A percentile compares a stretch with the other conserved stretches of the same genome.
phyloP scores from a whole-genome alignment of 192 early-diverging fungal species.

The Backusella mclennaniae region DNA sequence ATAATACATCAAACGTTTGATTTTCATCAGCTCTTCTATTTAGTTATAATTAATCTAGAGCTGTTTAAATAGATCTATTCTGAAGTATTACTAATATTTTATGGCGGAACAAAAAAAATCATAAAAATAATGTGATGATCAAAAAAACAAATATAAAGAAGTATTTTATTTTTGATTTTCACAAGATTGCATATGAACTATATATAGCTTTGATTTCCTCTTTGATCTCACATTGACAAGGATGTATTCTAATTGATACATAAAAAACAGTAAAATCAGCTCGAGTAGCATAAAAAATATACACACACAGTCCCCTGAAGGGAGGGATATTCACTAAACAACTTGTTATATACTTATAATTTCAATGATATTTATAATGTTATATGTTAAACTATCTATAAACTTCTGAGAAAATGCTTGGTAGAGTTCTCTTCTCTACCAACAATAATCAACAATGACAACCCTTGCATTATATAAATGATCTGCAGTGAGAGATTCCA shows the following conservation, averaged over 20 bases:
- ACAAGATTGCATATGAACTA: background rate
- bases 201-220: background rate
- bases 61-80: background rate
- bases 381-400: background rate
- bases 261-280: background rate
- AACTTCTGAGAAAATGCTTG: background rate
- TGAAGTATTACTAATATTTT: background rate
- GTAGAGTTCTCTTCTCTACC: background rate
- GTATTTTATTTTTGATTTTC: background rate
- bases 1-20: background rate
- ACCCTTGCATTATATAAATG: background rate
- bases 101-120: background rate
- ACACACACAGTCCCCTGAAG: background rate
- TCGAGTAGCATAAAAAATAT: background rate
- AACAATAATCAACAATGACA: background rate
- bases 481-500: background rate
- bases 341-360: background rate
- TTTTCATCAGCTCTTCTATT: background rate
- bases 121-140: no score
- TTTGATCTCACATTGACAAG: background rate
- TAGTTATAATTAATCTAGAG: background rate
- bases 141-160: background rate
- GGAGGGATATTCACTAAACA: background rate
- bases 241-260: background rate
- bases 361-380: background rate